Conservation (phyloP, 2,329 filamentous ascomycete species). For the Zopfia rhizophila region DNA sequence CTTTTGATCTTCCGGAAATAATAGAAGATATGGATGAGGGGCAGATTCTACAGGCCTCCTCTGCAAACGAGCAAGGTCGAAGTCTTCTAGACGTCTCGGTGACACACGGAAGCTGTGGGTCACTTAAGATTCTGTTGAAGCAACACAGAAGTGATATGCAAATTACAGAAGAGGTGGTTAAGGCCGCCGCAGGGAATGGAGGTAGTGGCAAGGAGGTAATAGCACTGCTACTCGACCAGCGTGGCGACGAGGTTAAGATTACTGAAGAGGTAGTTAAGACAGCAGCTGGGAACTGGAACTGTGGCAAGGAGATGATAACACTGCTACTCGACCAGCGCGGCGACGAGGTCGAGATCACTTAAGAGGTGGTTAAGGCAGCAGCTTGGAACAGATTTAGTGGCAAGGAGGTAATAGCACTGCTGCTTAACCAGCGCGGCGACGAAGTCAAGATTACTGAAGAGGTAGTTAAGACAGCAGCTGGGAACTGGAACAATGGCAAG, state of each 20-base stretch:
- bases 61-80: constrained; percentile 2
- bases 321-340: neutral
- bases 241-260: neutral
- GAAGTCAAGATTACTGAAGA: constrained; percentile 18
- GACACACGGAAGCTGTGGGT: constrained; percentile 13
- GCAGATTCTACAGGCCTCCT: neutral
- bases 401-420: constrained; percentile 19
- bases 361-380: constrained; percentile 16
- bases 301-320: neutral
- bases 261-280: too few relatives aligned
- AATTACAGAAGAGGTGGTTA: constrained; percentile 3
- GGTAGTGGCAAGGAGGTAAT: neutral
- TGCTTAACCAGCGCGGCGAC: constrained; percentile 13
- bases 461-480: constrained; percentile 14
- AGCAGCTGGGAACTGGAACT: neutral
- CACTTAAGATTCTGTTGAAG: constrained; percentile 10
- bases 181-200: neutral
- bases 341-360: constrained; percentile 7
- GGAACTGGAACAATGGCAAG: constrained; percentile 9
- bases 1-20: constrained; percentile 2
- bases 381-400: constrained; percentile 5
- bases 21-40: neutral
- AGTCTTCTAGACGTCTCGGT: constrained; percentile 12
- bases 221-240: neutral
- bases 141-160: neutral